Percentiles rank a stretch among this genome's conserved stretches.
Evolutionary conservation across 495 filamentous ascomycete genomes (phyloP).

Genomic region (Parachaetomium inaequale): DNA sequence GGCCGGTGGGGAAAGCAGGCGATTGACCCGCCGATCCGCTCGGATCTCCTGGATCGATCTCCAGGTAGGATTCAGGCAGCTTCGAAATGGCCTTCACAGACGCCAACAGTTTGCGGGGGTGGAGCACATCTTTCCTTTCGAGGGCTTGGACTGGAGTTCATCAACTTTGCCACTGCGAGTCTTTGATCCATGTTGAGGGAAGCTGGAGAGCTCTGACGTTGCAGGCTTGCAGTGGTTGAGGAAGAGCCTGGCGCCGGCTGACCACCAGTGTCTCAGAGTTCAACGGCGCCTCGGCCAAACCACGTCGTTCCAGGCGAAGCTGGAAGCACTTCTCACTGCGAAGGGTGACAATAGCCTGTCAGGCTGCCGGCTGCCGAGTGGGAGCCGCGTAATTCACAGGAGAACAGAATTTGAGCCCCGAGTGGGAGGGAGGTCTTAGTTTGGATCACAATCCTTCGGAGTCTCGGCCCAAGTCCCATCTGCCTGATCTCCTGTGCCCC

Average conservation of each 20-base stretch:
- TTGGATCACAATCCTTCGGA: neutral
- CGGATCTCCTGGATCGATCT: neutral
- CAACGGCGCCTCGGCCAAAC: neutral
- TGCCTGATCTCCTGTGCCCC: neutral
- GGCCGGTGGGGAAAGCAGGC: neutral
- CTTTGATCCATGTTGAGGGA: too few relatives aligned
- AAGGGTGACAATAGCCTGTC: neutral
- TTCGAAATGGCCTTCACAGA: neutral
- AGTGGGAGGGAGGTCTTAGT: neutral
- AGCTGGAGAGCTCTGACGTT: too few relatives aligned
- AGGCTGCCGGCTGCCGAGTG: neutral
- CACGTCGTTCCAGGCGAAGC: neutral
- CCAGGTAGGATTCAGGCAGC: constrained; percentile 2
- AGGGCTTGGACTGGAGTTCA: too few relatives aligned
- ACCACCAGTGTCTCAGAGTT: too few relatives aligned
- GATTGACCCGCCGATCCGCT: neutral
- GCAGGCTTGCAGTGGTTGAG: too few relatives aligned
- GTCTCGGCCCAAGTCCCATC: neutral
- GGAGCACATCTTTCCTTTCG: neutral
- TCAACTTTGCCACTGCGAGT: too few relatives aligned
- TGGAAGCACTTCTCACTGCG: neutral
- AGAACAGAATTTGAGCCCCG: neutral
- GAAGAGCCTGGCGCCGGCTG: too few relatives aligned
- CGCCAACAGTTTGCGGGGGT: neutral
- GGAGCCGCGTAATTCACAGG: neutral